phyloP scores from a whole-genome alignment of 805 yeast species.

The Wickerhamomyces tratensis region DNA sequence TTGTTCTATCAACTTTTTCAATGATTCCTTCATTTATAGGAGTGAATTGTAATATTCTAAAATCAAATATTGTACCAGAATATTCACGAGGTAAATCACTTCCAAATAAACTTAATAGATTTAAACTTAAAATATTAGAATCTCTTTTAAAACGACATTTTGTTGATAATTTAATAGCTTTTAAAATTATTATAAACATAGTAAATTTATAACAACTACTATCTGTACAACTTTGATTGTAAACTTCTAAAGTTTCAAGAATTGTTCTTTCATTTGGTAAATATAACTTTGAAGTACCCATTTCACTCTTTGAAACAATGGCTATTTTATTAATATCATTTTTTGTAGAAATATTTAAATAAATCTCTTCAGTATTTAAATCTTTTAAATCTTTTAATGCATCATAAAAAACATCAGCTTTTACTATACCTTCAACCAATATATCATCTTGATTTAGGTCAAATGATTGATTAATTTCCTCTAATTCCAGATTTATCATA shows the following conservation, averaged over 20 bases:
- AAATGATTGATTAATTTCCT: constrained; percentile 25
- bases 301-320: constrained; percentile 60
- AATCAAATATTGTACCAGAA: constrained; percentile 31
- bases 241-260: constrained; percentile 45
- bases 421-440: constrained; percentile 40
- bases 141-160: constrained; percentile 49
- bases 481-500: constrained; percentile 20
- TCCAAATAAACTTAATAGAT: constrained; percentile 28
- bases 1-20: too few species aligned
- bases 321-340: constrained; percentile 21
- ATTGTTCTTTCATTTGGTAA: constrained; percentile 56
- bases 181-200: constrained; percentile 36
- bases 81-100: constrained; percentile 23
- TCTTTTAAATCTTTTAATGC: constrained; percentile 49
- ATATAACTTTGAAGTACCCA: constrained; percentile 59
- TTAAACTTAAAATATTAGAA: constrained; percentile 30
- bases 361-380: constrained; percentile 40
- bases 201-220: constrained; percentile 42
- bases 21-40: constrained; percentile 8
- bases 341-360: constrained; percentile 30
- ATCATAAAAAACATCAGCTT: constrained; percentile 42
- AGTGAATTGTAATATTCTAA: constrained; percentile 22
- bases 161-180: constrained; percentile 39
- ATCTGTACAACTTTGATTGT: constrained; percentile 20
- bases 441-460: constrained; percentile 34